Conservation (phyloP, 495 filamentous ascomycete genomes). For the Cryomyces antarcticus region DNA sequence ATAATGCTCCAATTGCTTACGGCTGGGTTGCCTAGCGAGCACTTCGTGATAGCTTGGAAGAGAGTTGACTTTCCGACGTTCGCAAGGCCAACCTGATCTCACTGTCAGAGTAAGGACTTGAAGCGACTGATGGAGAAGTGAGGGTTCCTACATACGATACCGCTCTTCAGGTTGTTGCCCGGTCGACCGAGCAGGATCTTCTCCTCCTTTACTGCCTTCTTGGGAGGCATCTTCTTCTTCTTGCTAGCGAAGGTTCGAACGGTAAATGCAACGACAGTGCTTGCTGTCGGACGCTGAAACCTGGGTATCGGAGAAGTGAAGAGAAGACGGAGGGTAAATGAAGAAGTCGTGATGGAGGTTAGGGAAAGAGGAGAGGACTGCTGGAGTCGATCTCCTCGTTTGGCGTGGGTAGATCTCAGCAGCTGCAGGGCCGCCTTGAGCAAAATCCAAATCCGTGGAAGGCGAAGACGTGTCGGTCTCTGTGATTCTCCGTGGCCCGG, state of each 20-base stretch:
- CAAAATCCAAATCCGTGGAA: too few species aligned
- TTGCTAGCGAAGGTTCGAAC: constrained; percentile 28
- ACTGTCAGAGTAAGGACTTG: constrained; percentile 12
- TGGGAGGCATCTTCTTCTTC: constrained; percentile 48
- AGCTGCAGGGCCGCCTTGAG: too few species aligned
- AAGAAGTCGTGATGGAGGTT: constrained; percentile 23
- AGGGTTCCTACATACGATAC: constrained; percentile 70
- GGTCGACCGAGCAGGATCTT: constrained; percentile 81
- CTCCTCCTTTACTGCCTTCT: constrained; percentile 49
- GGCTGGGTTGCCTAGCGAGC: constrained; percentile 89
- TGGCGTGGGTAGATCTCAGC: too few species aligned
- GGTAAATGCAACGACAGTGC: constrained; percentile 27
- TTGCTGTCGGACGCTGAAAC: constrained; percentile 32
- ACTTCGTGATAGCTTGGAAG: constrained; percentile 99
- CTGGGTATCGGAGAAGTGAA: constrained; percentile 37
- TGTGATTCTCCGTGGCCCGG: too few species aligned
- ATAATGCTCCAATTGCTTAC: constrained; percentile 24
- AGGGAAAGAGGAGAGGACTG: constrained; percentile 11
- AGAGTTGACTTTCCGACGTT: constrained; percentile 99
- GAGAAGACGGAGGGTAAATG: constrained; percentile 18
- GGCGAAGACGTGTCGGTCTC: too few species aligned
- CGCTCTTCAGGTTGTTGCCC: constrained; percentile 96
- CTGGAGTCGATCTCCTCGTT: constrained; percentile 4
- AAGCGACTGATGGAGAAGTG: constrained; percentile 5
- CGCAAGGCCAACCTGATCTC: constrained; percentile 74